Evolutionary conservation across 2,329 filamentous ascomycete species (phyloP).

Genomic region (Cryphonectria parasitica): DNA sequence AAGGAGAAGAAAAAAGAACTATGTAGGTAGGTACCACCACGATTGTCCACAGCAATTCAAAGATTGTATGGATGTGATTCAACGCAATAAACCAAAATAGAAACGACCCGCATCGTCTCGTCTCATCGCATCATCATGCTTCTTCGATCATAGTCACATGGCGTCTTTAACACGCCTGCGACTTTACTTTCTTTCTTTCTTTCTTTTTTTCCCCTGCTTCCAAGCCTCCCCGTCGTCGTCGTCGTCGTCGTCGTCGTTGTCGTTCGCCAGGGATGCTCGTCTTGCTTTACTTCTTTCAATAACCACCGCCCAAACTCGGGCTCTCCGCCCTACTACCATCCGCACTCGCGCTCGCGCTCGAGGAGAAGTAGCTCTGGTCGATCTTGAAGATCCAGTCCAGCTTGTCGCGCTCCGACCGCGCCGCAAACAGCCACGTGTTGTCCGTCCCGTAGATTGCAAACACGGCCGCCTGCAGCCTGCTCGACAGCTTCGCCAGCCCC

Average conservation of each 20-base stretch:
- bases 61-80: not conserved
- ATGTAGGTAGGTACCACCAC: not conserved
- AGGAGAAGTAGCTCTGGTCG: conserved; percentile 73
- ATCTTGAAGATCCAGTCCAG: conserved; percentile 96
- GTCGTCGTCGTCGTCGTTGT: no score
- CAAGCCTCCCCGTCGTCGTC: no score
- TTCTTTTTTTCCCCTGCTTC: no score
- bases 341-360: conserved; percentile 44
- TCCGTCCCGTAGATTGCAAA: conserved; percentile 94
- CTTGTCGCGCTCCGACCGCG: conserved; percentile 87
- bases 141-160: conserved; percentile 9
- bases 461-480: conserved; percentile 69
- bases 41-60: not conserved
- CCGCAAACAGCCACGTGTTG: conserved; percentile 94
- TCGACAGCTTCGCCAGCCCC: conserved; percentile 58
- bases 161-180: not conserved
- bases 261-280: no score
- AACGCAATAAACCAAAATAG: not conserved
- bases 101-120: conserved; percentile 12
- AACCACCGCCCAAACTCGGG: conserved; percentile 32
- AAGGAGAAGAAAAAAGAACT: conserved; percentile 8
- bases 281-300: not conserved
- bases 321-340: conserved; percentile 45
- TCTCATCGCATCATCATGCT: conserved; percentile 18
- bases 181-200: no score